Evolutionary conservation across 1,284 basidiomycete species (phyloP), one percentile per base, ranked within the genome.

Genomic region (Trametes hirsuta): DNA sequence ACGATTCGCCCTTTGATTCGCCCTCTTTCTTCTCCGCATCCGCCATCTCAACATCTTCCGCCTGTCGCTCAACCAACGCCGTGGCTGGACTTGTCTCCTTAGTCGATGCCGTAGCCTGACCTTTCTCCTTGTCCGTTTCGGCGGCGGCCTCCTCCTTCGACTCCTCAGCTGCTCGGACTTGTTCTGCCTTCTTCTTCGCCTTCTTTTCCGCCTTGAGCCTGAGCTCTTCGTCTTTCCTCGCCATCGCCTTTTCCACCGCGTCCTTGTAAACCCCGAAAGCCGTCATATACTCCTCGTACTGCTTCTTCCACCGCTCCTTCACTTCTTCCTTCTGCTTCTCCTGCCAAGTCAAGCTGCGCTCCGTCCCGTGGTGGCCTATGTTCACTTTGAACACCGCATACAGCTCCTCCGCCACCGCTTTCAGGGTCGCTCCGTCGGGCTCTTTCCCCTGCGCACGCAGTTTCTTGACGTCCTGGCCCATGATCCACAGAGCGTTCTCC

Each of bases 251-350:
- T 4, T 53, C 58, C 15, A 51, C 52, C 6, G 50, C 52, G 22
- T 59, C 35, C 12, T 10, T 8, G 0, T 54, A 24, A 3, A 6
- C 18, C 8, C 15, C 22, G 47, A 48, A 22, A 4, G 47, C 52
- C 39, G 30, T n/a, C 24, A 47, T 6, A 22, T 47, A 47, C 39
- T 58, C 40, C 18, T 58, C 52, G 48, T 62, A 58, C 44, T 62
- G 55, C 21, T 34, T 15, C n/a, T n/a, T 35, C 34, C 47, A 47
- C 22, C 60, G 34, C 37, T 51, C 47, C 18, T 42, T 8, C 25
- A 24, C 30, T n/a, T 34, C 41, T 36, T 50, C 39, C n/a, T 47
- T 30, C 18, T 8, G 3, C 40, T 14, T 3, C 1, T 30, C 15
- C 21, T 22, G 2, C 3, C 12, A 4, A 2, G 47, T 46, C 8